Conservation (phyloP, 495 filamentous ascomycete species). For the Penicillium silybi region DNA sequence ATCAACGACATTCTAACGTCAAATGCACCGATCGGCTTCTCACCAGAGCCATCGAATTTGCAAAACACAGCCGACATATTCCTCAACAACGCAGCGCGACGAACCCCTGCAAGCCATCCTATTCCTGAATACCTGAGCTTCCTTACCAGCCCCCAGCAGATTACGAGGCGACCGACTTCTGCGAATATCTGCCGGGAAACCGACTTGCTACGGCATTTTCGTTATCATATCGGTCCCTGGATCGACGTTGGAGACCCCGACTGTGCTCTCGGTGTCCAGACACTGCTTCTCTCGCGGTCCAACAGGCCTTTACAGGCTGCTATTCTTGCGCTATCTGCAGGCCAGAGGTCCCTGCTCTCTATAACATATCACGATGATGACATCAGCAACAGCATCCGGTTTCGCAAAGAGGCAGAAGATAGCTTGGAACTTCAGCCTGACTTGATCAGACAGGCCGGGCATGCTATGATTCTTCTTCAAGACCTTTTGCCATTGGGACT, state of each 20-base stretch:
- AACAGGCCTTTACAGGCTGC: constrained; percentile 19
- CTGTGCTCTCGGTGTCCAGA: constrained; percentile 18
- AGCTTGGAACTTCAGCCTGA: constrained; percentile 8
- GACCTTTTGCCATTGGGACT: constrained; percentile 15
- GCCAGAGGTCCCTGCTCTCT: constrained; percentile 14
- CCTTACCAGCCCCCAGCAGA: neutral
- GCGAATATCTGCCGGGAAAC: constrained; percentile 17
- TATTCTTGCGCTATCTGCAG: constrained; percentile 18
- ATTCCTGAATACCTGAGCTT: neutral
- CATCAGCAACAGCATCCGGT: constrained; percentile 6
- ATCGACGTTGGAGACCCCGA: constrained; percentile 24
- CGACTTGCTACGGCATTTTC: constrained; percentile 23
- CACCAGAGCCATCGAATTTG: constrained; percentile 2
- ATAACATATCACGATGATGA: constrained; percentile 3
- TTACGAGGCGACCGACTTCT: neutral
- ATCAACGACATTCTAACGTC: constrained; percentile 10
- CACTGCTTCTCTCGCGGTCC: constrained; percentile 19
- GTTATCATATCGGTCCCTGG: constrained; percentile 25
- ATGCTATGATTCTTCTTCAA: constrained; percentile 15
- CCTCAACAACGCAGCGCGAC: neutral
- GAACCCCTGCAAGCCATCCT: neutral
- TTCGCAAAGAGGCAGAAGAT: constrained; percentile 19
- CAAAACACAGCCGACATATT: neutral
- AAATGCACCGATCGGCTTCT: neutral
- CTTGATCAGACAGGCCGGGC: constrained; percentile 11